Evolutionary conservation across 1,284 basidiomycete species (phyloP), one percentile per base, ranked within the genome.

Genomic region (Phylloporus sp.): DNA sequence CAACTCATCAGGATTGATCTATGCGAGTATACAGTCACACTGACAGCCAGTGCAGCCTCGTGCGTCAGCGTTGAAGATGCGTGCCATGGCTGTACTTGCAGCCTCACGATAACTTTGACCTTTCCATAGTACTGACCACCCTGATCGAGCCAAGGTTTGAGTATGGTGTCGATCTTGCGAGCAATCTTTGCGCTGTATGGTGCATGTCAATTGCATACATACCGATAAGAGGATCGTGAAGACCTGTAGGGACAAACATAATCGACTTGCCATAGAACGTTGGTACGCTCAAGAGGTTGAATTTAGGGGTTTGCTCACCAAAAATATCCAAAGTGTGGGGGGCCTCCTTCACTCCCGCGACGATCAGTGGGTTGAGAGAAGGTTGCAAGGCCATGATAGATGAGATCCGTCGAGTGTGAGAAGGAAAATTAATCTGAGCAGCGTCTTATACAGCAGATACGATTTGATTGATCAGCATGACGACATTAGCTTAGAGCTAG

Each of bases 31-130:
- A 12, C 27, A 10, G 14, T 27, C 12, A 47, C 17, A 35, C 88
- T 73, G 73, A 96, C 93, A 15, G 94, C 94, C 15, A 97, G 83
- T 17, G 88, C 90, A 23, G 95, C 93, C 81, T 98, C 96, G 72
- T 94, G 91, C 4, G 90, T 88, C 68, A 91, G 85, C 0, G 91
- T 92, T 0, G 92, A 94, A 60, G 88, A 82, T 23, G 84, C 86
- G 75, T 96, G 94, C 94, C 94, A 93, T 0, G 92, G 91, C 78
- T 94, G 96, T 45, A 95, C 91, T 74, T 97, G 95, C 39, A 89
- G 86, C 62, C 96, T 84, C 71, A 95, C 83, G 74, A 97, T 90
- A 55, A 92, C 82, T 80, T 94, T 93, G 67, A 96, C 89, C 79
- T 93, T 92, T 52, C 90, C 91, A 14, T 86, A 84, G 79, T 95